Evolutionary conservation across 1,284 basidiomycete genomes (phyloP), one percentile per base, ranked within the genome.

Genomic region (Cutaneotrichosporon sp.): DNA sequence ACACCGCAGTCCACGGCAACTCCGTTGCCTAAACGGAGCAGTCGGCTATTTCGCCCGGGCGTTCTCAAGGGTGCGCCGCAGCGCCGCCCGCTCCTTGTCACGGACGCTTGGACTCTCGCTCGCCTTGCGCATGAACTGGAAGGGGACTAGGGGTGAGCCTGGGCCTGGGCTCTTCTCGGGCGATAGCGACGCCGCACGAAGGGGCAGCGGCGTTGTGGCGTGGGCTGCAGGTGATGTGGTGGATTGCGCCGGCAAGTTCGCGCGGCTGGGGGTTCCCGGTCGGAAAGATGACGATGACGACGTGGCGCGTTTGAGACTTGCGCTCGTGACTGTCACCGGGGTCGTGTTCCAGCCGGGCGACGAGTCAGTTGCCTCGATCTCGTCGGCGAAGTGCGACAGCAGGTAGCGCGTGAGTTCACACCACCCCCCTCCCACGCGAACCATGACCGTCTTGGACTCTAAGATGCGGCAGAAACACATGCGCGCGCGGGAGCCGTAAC

Each of bases 361-460:
- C 56, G 36, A 18, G n/a, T 22, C 31, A 16, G 36, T 36, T 6
- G 34, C 26, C 14, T 62, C 56, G 74, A 92, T 88, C 61, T 87
- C 85, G 62, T 92, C 90, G 26, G 89, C 89, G 75, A 91, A 92
- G 75, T 94, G 91, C 65, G 88, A 87, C 70, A 88, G 85, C 67
- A 94, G 89, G 80, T 94, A 94, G 76, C 92, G 92, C 13, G 90
- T 91, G 63, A 96, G 80, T 77, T 95, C 92, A 61, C 87, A 83
- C 93, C 93, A 96, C n/a, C 93, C 93, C 53, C 93, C 93, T 34
- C 93, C 92, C 18, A 95, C 91, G 65, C 92, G 87, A 49, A 97
- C 92, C 93, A 97, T 96, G 66, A 96, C 93, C 0, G 90, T 94
- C 70, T 91, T 89, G 4, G 90, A 92, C n/a, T 91, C 87, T 40